These are phyloP conservation scores for Chalaropsis thielavioides DNA, from an alignment of 2,329 filamentous ascomycete genomes.

Conservation along the genomic window DNA sequence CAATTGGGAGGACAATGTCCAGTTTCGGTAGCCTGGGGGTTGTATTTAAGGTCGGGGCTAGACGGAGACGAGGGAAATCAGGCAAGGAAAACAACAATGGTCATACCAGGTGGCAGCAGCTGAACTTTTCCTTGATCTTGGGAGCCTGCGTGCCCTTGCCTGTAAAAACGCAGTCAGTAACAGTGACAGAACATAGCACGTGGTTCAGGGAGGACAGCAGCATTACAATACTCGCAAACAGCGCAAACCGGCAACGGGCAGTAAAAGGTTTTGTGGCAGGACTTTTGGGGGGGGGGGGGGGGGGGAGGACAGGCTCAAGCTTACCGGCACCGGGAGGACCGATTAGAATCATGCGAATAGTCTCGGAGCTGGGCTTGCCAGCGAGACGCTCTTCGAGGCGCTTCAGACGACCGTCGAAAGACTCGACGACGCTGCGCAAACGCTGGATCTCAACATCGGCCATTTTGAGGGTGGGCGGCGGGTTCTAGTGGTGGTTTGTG, in stretches of 20 bases:
- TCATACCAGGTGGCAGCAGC: conserved; percentile 86
- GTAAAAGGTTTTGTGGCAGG: neutral
- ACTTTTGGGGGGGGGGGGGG: no score
- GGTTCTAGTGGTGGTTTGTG: conserved; percentile 19
- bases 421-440: conserved; percentile 69
- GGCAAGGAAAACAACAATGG: neutral
- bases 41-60: neutral
- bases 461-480: conserved; percentile 44
- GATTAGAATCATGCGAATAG: conserved; percentile 93
- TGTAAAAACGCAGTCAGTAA: conserved; percentile 27
- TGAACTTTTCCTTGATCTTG: conserved; percentile 95
- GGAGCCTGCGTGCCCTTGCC: conserved; percentile 98
- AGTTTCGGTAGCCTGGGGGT: neutral
- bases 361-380: conserved; percentile 41
- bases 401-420: conserved; percentile 74
- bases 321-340: conserved; percentile 92
- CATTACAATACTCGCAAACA: neutral
- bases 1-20: neutral
- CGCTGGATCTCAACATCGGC: conserved; percentile 73
- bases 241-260: neutral
- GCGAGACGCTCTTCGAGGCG: conserved; percentile 64
- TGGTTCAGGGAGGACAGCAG: neutral
- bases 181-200: neutral
- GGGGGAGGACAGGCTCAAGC: conserved; percentile 22
- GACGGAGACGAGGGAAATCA: neutral